Evolutionary conservation across 495 filamentous ascomycete genomes (phyloP).

Genomic region (Podospora appendiculata): DNA sequence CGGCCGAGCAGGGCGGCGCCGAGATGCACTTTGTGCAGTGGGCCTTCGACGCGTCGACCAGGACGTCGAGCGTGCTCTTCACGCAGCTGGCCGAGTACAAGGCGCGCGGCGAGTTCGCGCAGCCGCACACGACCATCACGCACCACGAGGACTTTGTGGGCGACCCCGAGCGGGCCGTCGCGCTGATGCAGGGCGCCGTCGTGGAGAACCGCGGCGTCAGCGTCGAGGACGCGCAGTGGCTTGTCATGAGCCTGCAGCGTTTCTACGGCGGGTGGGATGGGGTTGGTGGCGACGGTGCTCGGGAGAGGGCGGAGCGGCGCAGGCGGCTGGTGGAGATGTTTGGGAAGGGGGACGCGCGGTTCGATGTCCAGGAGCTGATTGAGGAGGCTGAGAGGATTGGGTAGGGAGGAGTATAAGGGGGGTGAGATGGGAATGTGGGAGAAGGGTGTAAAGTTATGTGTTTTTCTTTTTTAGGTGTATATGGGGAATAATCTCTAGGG

Average conservation of each 20-base stretch:
- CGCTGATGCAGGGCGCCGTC: slow-evolving; percentile 77
- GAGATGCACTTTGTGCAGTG: slow-evolving; percentile 82
- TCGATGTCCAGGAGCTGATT: slow-evolving; percentile 75
- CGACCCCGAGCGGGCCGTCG: slow-evolving; percentile 53
- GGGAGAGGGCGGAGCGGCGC: slow-evolving; percentile 34
- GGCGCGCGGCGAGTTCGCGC: slow-evolving; percentile 76
- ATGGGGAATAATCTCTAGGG: too few species aligned
- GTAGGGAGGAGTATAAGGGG: slow-evolving; percentile 11
- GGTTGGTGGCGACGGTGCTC: slow-evolving; percentile 36
- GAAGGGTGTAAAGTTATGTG: background rate
- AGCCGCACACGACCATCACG: slow-evolving; percentile 88
- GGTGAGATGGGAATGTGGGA: background rate
- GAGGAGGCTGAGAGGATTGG: slow-evolving; percentile 76
- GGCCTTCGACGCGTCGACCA: slow-evolving; percentile 53
- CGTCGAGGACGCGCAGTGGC: slow-evolving; percentile 73
- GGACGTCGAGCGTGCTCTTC: slow-evolving; percentile 78
- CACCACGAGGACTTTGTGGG: slow-evolving; percentile 75
- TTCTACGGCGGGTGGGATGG: slow-evolving; percentile 60
- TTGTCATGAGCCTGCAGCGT: slow-evolving; percentile 90
- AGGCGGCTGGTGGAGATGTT: slow-evolving; percentile 74
- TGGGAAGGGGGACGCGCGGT: slow-evolving; percentile 62
- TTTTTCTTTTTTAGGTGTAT: background rate
- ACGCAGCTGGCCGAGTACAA: slow-evolving; percentile 90
- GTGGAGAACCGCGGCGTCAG: slow-evolving; percentile 68
- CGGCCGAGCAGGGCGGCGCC: slow-evolving; percentile 47